Conservation (phyloP, 2,329 filamentous ascomycete genomes). For the Zalaria sp. region DNA sequence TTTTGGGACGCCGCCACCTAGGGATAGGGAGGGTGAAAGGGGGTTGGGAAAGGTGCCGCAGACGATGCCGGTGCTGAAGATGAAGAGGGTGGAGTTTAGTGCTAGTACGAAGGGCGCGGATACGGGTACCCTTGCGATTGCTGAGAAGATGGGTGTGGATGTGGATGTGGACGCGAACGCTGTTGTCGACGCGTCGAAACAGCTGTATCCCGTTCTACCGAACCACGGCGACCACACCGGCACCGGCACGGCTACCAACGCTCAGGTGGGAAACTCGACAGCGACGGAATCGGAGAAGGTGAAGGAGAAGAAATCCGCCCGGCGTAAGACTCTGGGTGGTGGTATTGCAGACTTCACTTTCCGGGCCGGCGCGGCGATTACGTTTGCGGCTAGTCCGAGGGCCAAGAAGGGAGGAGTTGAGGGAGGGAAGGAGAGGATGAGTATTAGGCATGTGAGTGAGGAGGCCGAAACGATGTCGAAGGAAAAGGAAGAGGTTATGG, state of each 20-base stretch:
- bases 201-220: conserved; percentile 7
- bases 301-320: conserved; percentile 15
- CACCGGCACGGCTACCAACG: conserved; percentile 9
- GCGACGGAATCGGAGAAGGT: no score
- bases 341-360: conserved; percentile 32
- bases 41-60: neutral
- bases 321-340: conserved; percentile 15
- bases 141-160: neutral
- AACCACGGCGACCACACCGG: conserved; percentile 5
- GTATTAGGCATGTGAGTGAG: conserved; percentile 30
- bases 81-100: conserved; percentile 58
- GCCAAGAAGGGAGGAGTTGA: conserved; percentile 10
- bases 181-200: conserved; percentile 4
- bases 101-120: conserved; percentile 35
- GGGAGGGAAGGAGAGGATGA: conserved; percentile 6
- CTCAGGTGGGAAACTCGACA: no score
- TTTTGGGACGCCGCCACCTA: conserved; percentile 25
- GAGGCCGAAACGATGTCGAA: conserved; percentile 12
- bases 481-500: conserved; percentile 29
- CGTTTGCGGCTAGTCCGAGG: conserved; percentile 25
- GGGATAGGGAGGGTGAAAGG: conserved; percentile 3
- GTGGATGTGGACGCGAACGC: conserved; percentile 11
- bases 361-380: conserved; percentile 28
- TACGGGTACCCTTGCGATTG: neutral
- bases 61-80: conserved; percentile 60